Conservation (phyloP, 805 yeast species). For the Ogataea paradorogensis region DNA sequence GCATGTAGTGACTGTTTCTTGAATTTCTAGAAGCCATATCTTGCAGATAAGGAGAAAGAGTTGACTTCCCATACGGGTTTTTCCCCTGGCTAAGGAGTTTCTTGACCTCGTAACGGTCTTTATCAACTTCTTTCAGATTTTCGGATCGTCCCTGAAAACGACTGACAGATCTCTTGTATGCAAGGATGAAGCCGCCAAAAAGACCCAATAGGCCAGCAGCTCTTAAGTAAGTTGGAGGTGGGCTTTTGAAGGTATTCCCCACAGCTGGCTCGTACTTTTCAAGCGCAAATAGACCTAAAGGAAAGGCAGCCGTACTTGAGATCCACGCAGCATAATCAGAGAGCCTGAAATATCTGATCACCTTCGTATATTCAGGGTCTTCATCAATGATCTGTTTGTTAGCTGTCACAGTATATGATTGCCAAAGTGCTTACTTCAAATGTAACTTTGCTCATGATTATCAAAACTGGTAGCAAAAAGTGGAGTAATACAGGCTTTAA, state of each 20-base stretch:
- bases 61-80: constrained; percentile 63
- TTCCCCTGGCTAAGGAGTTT: constrained; percentile 59
- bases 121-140: constrained; percentile 64
- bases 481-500: not conserved
- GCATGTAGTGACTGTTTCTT: constrained; percentile 58
- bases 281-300: constrained; percentile 41
- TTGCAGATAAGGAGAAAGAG: constrained; percentile 65
- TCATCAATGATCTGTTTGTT: constrained; percentile 53
- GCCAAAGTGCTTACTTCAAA: constrained; percentile 25
- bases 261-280: constrained; percentile 47
- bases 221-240: constrained; percentile 56
- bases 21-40: constrained; percentile 77
- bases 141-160: constrained; percentile 80
- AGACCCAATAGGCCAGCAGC: constrained; percentile 61
- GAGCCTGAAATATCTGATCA: constrained; percentile 67
- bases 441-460: constrained; percentile 10
- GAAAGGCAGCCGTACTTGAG: constrained; percentile 46
- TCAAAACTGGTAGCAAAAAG: not conserved
- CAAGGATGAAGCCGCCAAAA: constrained; percentile 69
- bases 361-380: constrained; percentile 75
- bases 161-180: constrained; percentile 63
- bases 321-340: constrained; percentile 59
- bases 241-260: constrained; percentile 45
- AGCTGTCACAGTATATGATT: not conserved
- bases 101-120: constrained; percentile 74